Evolutionary conservation across 108 stramenopile species (phyloP).

Genomic region (Cyclotella cryptica): DNA sequence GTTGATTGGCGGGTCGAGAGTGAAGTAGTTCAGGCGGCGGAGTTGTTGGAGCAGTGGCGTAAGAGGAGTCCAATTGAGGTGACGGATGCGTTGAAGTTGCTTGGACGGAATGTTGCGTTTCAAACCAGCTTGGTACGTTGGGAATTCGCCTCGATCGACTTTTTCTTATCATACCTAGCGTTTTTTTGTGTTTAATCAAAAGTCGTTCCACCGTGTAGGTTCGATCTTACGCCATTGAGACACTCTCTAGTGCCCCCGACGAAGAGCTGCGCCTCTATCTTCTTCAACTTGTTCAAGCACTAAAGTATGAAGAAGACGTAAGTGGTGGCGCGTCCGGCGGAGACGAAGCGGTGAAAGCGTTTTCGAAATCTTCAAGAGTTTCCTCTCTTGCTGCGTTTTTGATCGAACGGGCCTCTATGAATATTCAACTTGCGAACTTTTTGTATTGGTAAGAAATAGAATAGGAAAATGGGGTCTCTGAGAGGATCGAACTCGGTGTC

Average conservation of each 20-base stretch:
- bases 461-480: background rate
- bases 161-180: constrained; percentile 13
- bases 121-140: constrained; percentile 71
- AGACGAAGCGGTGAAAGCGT: constrained; percentile 18
- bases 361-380: constrained; percentile 17
- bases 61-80: constrained; percentile 93
- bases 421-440: constrained; percentile 91
- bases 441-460: constrained; percentile 83
- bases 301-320: constrained; percentile 91
- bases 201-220: constrained; percentile 51
- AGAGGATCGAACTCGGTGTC: background rate
- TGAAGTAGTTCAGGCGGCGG: constrained; percentile 95
- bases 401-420: constrained; percentile 90
- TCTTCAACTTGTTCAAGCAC: constrained; percentile 97
- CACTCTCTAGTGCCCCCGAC: constrained; percentile 88
- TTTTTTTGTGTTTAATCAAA: constrained; percentile 5
- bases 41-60: constrained; percentile 94
- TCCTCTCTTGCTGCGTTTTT: constrained; percentile 91
- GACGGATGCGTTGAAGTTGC: constrained; percentile 95
- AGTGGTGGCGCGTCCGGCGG: constrained; percentile 45
- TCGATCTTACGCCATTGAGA: constrained; percentile 95
- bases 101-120: constrained; percentile 94
- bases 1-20: constrained; percentile 96
- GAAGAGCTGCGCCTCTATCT: constrained; percentile 95
- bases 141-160: background rate